A percentile compares a stretch with the other conserved stretches of the same genome.
phyloP scores from a whole-genome alignment of 2,329 filamentous ascomycete genomes.

The Monilinia laxa region DNA sequence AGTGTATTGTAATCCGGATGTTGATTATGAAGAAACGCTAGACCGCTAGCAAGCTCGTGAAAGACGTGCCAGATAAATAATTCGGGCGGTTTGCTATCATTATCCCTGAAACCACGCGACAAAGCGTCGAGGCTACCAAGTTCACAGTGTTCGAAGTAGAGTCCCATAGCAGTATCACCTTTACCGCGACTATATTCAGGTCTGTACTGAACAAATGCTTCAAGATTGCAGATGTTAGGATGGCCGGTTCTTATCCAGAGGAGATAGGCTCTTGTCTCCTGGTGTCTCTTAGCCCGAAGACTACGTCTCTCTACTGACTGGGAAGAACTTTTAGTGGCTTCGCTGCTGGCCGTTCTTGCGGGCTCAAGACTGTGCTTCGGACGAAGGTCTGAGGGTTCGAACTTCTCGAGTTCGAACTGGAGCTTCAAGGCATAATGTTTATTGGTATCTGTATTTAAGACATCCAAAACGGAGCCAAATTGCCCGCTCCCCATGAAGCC shows the following conservation, averaged over 20 bases:
- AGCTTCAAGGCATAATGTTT: constrained; percentile 16
- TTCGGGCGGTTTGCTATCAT: not conserved
- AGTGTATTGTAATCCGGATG: constrained; percentile 11
- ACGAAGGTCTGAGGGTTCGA: not conserved
- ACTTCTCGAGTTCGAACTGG: not conserved
- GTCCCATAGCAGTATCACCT: not conserved
- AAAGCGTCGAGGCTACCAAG: not conserved
- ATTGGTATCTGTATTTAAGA: not conserved
- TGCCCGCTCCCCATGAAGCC: not conserved
- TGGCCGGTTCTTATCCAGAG: constrained; percentile 2
- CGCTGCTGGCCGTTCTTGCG: not conserved
- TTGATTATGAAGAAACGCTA: constrained; percentile 20
- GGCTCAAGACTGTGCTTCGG: not conserved
- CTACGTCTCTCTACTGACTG: not conserved
- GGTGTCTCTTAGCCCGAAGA: constrained; percentile 6
- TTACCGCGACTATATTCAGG: not conserved
- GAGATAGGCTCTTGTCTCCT: constrained; percentile 8
- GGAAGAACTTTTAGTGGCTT: not conserved
- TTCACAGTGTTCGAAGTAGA: constrained; percentile 18
- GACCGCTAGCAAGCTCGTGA: not conserved
- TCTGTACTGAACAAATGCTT: constrained; percentile 12
- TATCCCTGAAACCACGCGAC: not conserved
- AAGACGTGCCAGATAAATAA: constrained; percentile 10
- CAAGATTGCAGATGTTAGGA: constrained; percentile 15
- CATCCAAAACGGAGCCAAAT: not conserved